phyloP scores from a whole-genome alignment of 2,329 filamentous ascomycete species.

The Chaetomiaceae sp. region DNA sequence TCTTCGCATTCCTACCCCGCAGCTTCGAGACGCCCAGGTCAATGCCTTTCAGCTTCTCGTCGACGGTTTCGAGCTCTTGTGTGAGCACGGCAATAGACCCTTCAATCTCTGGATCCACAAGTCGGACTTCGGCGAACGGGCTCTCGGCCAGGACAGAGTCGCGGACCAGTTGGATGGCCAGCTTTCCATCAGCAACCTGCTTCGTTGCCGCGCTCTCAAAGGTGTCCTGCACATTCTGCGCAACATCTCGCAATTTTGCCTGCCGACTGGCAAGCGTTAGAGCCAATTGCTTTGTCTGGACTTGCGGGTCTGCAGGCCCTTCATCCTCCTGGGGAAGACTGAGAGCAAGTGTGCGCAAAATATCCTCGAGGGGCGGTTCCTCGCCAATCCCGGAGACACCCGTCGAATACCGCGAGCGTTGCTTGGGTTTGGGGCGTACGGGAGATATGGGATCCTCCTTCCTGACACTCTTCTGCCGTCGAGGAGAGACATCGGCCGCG shows the following conservation, averaged over 20 bases:
- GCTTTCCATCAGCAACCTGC: constrained; percentile 43
- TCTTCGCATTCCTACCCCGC: constrained; percentile 40
- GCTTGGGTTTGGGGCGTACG: constrained; percentile 27
- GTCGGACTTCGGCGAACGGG: constrained; percentile 41
- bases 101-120: constrained; percentile 51
- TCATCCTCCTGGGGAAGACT: constrained; percentile 23
- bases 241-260: constrained; percentile 41
- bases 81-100: constrained; percentile 43
- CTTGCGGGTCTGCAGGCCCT: constrained; percentile 1
- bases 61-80: constrained; percentile 41
- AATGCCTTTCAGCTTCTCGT: constrained; percentile 35
- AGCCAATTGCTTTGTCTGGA: constrained; percentile 25
- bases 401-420: constrained; percentile 34
- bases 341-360: constrained; percentile 46
- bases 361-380: constrained; percentile 40
- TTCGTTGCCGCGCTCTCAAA: constrained; percentile 42
- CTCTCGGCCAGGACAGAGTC: constrained; percentile 52
- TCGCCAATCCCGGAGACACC: constrained; percentile 30
- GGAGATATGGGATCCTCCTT: constrained; percentile 30
- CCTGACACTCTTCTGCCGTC: constrained; percentile 26
- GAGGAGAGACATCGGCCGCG: constrained; percentile 31
- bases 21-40: constrained; percentile 34
- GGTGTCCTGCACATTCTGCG: constrained; percentile 42
- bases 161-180: constrained; percentile 45
- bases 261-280: constrained; percentile 37